phyloP scores from a whole-genome alignment of 331 rosid genomes.

The Malus hybrid region DNA sequence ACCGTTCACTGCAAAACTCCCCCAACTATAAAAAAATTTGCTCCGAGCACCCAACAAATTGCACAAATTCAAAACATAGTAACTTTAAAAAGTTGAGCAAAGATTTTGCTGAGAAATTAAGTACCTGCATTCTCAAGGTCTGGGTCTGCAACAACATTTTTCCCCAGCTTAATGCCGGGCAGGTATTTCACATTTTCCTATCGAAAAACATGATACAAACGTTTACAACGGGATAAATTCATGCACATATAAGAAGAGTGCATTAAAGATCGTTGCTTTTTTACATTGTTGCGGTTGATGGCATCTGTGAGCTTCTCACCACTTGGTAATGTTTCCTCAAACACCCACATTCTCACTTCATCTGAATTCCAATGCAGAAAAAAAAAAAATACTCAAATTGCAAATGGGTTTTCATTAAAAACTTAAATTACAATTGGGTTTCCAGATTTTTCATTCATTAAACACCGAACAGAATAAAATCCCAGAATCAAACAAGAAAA shows the following conservation, averaged over 20 bases:
- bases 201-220: background rate
- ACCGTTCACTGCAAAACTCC: constrained; percentile 53
- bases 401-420: constrained; percentile 3
- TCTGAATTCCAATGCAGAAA: constrained; percentile 35
- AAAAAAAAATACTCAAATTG: background rate
- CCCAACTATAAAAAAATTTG: constrained; percentile 11
- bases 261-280: constrained; percentile 5
- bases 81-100: background rate
- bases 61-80: background rate
- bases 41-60: background rate
- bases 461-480: background rate
- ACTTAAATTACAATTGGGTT: background rate
- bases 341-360: constrained; percentile 94
- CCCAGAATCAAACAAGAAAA: background rate
- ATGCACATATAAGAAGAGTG: background rate
- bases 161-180: constrained; percentile 81
- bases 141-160: constrained; percentile 78
- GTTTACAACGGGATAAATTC: constrained; percentile 1
- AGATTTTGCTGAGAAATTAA: background rate
- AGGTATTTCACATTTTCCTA: constrained; percentile 91
- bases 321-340: constrained; percentile 60
- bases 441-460: background rate
- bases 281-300: constrained; percentile 72
- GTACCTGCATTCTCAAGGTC: constrained; percentile 71
- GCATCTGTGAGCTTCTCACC: constrained; percentile 80